Evolutionary conservation across 2,329 filamentous ascomycete genomes (phyloP), one percentile per base, ranked within the genome.

Genomic region (Xylaria arbuscula): DNA sequence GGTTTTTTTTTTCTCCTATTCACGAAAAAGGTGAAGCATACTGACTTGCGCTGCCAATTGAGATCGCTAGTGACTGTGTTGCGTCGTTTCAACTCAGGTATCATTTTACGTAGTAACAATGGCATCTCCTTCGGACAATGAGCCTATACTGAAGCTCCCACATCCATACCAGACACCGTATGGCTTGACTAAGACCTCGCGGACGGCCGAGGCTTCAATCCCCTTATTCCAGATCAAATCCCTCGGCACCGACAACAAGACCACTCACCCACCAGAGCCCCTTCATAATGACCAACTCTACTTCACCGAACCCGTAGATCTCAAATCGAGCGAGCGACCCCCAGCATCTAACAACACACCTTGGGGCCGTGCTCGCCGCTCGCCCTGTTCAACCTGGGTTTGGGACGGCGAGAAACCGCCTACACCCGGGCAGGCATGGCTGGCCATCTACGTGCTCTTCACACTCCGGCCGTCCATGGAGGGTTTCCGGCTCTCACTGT

Each of bases 361-460:
- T 57, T 88, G 86, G 86, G 86, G 83, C 6, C 81, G 86, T n/a
- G 83, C 86, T n/a, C 80, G 85, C 42, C 83, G 86, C 66, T 85
- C 84, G 3, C 86, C 86, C 2, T 80, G 81, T 62, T 82, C 84
- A 50, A 78, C 78, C 6, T 74, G 85, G 55, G 73, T 76, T 59
- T 88, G 86, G 86, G 80, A 81, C 24, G 78, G 74, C 24, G 69
- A 74, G 0, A 73, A 78, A 17, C 70, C 80, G 2, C 85, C 85
- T 0, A 83, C 82, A 0, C 76, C 85, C 32, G 85, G 80, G 4
- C 86, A 87, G 75, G 79, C 82, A 45, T 88, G 86, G 86, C 80
- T 88, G 24, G 78, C 86, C 38, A 75, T 84, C 62, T 88, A 88
- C 72, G 80, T 83, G 60, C 78, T 88, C 66, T 85, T 87, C 77